Base-by-base conservation (phyloP, 805 yeast species). In the Ogataea philodendri region DNA sequence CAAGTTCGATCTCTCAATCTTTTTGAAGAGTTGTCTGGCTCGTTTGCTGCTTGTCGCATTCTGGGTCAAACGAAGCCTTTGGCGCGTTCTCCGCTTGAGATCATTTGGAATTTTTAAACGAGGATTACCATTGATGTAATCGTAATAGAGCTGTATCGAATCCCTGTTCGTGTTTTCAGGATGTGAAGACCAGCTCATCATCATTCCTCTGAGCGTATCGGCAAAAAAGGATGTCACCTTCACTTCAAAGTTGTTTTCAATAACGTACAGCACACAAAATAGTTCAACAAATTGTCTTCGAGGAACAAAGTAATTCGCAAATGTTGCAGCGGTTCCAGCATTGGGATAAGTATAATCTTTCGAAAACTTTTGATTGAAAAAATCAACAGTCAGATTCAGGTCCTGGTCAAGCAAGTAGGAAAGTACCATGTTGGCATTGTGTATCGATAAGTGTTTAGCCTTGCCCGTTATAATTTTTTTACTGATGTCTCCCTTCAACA, bases 301-400 rank as follows among this genome's bases (percentile, higher is more conserved):
- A 9, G 22, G 35, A 14, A 21, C 30, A 9, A 38, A 21, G 15
- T 35, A 25, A 8, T 41, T 41, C 22, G 14, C 22, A 15, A 44
- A 32, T 7, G 28, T 19, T 9, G 19, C 26, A 8, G 26, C 30
- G 7, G 42, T 44, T 7, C 17, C 30, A 9, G n/a, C 14, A 27
- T 35, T 19, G 15, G 43, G 41, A 5, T 30, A 1, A 5, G 18
- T 7, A 4, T 23, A 2, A 9, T 15, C 18, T 11, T 7, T 10
- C 9, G 9, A 25, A 22, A 40, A 41, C 22, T 22, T 26, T 15
- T n/a, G 8, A 18, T 38, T 33, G 39, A 44, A 44, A n/a, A 32
- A 38, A 6, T 13, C n/a, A 5, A 30, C 21, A 1, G 42, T 43
- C 13, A 15, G 15, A 9, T 32, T 13, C 3, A 28, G 19, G 17